Percentiles rank a stretch among this genome's conserved stretches.
phyloP scores from a whole-genome alignment of 164 flowering plant species.

The Umbellularia californica region DNA sequence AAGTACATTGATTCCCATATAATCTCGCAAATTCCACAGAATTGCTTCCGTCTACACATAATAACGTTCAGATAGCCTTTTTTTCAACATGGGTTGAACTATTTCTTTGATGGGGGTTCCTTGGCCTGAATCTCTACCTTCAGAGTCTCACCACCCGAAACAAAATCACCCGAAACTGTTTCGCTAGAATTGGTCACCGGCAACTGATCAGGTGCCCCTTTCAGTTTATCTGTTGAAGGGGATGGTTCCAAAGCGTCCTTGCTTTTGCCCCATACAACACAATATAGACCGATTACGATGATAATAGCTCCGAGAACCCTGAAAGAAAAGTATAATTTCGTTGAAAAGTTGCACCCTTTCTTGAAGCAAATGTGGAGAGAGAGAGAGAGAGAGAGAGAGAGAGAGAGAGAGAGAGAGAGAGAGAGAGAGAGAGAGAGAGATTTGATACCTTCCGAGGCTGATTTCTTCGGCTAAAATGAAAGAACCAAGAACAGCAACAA shows the following conservation, averaged over 20 bases:
- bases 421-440: background rate
- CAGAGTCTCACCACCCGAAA: background rate
- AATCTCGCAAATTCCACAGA: too few relatives aligned
- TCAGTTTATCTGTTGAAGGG: constrained; percentile 12
- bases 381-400: too few relatives aligned
- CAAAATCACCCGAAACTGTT: background rate
- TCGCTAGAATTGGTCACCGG: constrained; percentile 14
- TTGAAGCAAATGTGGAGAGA: too few relatives aligned
- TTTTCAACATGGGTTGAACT: background rate
- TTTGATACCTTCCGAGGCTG: constrained; percentile 72
- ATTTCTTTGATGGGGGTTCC: background rate
- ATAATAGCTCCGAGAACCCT: constrained; percentile 51
- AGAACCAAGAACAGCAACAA: constrained; percentile 62
- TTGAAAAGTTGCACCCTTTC: too few relatives aligned
- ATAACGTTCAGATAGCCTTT: too few relatives aligned
- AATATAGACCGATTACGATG: constrained; percentile 50
- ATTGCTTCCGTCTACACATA: too few relatives aligned
- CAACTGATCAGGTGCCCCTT: constrained; percentile 17
- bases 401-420: background rate
- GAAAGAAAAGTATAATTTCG: background rate
- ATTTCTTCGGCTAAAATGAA: constrained; percentile 60
- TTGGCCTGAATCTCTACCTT: constrained; percentile 4
- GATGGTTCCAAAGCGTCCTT: constrained; percentile 26
- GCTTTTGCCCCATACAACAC: constrained; percentile 66
- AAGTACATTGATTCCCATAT: too few relatives aligned